These are phyloP conservation scores for Leishmania major DNA, from an alignment of 208 protist genomes.

Conservation along the genomic window DNA sequence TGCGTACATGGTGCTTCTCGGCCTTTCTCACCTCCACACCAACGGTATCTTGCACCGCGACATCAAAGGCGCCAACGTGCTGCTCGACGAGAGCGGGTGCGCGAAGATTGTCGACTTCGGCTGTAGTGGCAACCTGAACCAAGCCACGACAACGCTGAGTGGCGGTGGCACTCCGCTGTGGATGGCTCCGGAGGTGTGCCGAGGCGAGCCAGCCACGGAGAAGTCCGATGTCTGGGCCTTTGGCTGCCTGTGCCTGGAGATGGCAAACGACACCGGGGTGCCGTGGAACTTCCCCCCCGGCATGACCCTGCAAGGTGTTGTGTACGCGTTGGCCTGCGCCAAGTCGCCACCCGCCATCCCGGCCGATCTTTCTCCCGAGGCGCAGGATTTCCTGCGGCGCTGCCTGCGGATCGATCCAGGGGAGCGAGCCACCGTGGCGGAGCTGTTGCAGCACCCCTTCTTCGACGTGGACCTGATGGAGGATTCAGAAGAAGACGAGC, in stretches of 20 bases:
- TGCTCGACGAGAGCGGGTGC: conserved; percentile 81
- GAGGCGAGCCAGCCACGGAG: conserved; percentile 53
- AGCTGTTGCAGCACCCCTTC: conserved; percentile 82
- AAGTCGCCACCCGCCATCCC: conserved; percentile 65
- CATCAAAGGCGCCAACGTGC: conserved; percentile 92
- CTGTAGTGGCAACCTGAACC: conserved; percentile 78
- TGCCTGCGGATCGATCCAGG: conserved; percentile 69
- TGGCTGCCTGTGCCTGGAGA: conserved; percentile 85
- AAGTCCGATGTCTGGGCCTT: conserved; percentile 87
- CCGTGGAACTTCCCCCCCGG: conserved; percentile 65
- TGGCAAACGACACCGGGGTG: conserved; percentile 69
- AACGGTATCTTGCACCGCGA: conserved; percentile 89
- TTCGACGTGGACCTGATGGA: conserved; percentile 54
- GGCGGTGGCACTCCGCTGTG: conserved; percentile 73
- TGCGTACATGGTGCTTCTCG: conserved; percentile 72
- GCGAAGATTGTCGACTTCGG: conserved; percentile 95
- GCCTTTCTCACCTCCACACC: conserved; percentile 72
- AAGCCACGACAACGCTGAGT: conserved; percentile 42
- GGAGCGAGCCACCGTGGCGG: conserved; percentile 52
- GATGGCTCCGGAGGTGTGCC: conserved; percentile 90
- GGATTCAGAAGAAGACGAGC: conserved; percentile 46
- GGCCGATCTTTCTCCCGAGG: conserved; percentile 43
- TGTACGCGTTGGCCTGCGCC: conserved; percentile 69
- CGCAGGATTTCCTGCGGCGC: conserved; percentile 67
- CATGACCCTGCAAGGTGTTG: conserved; percentile 60